These are phyloP conservation scores for Paralagenidium karlingii DNA, from an alignment of 352 stramenopile species.

Conservation along the genomic window DNA sequence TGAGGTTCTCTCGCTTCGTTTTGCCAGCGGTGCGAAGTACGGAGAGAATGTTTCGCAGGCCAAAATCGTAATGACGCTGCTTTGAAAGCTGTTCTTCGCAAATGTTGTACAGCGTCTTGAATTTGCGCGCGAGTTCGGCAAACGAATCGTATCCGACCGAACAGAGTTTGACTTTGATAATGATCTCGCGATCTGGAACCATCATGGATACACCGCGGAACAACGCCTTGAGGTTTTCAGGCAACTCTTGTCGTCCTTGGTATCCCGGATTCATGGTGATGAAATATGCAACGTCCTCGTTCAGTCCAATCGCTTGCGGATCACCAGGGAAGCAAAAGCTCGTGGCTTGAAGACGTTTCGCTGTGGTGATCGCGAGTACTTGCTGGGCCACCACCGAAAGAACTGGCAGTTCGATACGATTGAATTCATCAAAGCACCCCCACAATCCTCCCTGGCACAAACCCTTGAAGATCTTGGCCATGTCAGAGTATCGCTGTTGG, in stretches of 20 bases:
- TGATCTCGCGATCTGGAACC: slow-evolving; percentile 94
- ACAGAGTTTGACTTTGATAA: slow-evolving; percentile 91
- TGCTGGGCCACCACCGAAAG: slow-evolving; percentile 89
- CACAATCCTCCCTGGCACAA: slow-evolving; percentile 86
- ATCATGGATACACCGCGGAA: slow-evolving; percentile 96
- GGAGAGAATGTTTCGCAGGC: slow-evolving; percentile 90
- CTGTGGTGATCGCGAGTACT: slow-evolving; percentile 78
- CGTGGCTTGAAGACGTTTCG: slow-evolving; percentile 32
- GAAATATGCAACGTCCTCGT: slow-evolving; percentile 64
- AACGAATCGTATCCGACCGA: slow-evolving; percentile 86
- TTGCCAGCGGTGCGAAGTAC: slow-evolving; percentile 92
- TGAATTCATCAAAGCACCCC: slow-evolving; percentile 90
- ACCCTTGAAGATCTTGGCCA: slow-evolving; percentile 90
- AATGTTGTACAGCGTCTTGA: slow-evolving; percentile 92
- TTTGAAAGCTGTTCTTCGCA: slow-evolving; percentile 91
- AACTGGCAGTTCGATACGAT: slow-evolving; percentile 87
- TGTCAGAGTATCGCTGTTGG: slow-evolving; percentile 84
- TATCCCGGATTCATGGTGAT: slow-evolving; percentile 95
- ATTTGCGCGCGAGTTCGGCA: slow-evolving; percentile 91
- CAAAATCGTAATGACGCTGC: slow-evolving; percentile 92
- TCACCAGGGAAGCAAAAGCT: slow-evolving; percentile 62
- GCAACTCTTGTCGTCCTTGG: slow-evolving; percentile 83
- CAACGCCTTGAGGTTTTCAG: slow-evolving; percentile 87
- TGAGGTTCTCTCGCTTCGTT: slow-evolving; percentile 90
- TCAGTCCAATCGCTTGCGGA: slow-evolving; percentile 33